Evolutionary conservation across 176 grass and related monocot genomes (phyloP).

Genomic region (bread wheat (Triticum aestivum)): IWGSC_CS_RefSeq_v2.1 NC_057795.1:328683665-328684164

Average conservation of each 20-base stretch:
- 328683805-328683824: conserved; percentile 25
- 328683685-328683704: conserved; percentile 21
- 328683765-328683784: background rate
- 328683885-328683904: conserved; percentile 21
- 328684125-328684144: conserved; percentile 50
- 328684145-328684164: conserved; percentile 24
- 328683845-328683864: background rate
- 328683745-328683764: background rate
- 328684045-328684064: conserved; percentile 56
- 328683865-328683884: conserved; percentile 27
- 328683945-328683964: conserved; percentile 25
- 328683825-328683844: conserved; percentile 4
- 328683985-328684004: background rate
- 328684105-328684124: conserved; percentile 68
- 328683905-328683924: conserved; percentile 34
- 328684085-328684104: conserved; percentile 58
- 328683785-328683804: background rate
- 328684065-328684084: conserved; percentile 62
- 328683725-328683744: conserved; percentile 40
- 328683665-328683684: background rate
- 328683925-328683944: conserved; percentile 48
- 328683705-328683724: conserved; percentile 36
- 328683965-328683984: background rate
- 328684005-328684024: background rate
- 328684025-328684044: conserved; percentile 48